Evolutionary conservation across 2,329 filamentous ascomycete genomes (phyloP), one percentile per base, ranked within the genome.

Genomic region (Colletotrichum ledebouriae): DNA sequence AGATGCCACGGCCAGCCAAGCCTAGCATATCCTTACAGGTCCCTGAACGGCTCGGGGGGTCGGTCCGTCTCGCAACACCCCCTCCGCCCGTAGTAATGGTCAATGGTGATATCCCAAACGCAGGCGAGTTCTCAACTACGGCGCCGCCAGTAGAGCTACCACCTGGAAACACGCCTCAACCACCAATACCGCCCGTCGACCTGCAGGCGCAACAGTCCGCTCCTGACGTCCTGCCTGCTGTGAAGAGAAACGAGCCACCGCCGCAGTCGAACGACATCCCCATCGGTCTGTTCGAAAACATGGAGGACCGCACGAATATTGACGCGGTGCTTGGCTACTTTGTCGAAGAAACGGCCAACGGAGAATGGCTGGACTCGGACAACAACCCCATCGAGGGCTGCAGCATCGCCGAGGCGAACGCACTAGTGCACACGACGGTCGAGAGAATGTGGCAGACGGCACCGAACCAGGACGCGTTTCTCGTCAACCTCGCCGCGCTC

Each of bases 51-150:
- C 80, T 84, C 17, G 83, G 88, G 1, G 88, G 88, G 1, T 83
- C 86, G 3, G 87, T 92, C 0, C 83, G 88, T 65, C 80, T 92
- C 13, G 89, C 89, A 25, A 92, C 89, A 9, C 86, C 86, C 39
- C 84, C 84, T 7, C 79, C 80, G 1, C 86, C 86, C 0, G 82
- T 84, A 10, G 77, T 87, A 2, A 79, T 87, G 7, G 81, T 88
- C 22, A 88, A 87, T 56, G 86, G 85, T 20, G 71, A 73, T 22
- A 65, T 72, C 37, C 59, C 72, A 9, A 71, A 71, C 22, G 12
- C 52, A 17, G 33, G 12, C 2, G 13, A 37, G 2, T 6, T 15
- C 17, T 37, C 12, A 17, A 50, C 62, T 5, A 44, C 47, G 22
- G 52, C 52, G 15, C 46, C 46, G 46, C 37, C 52, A 7, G 52